Base-by-base conservation (phyloP, 352 stramenopile genomes). In the Aphanomyces euteiches region DNA sequence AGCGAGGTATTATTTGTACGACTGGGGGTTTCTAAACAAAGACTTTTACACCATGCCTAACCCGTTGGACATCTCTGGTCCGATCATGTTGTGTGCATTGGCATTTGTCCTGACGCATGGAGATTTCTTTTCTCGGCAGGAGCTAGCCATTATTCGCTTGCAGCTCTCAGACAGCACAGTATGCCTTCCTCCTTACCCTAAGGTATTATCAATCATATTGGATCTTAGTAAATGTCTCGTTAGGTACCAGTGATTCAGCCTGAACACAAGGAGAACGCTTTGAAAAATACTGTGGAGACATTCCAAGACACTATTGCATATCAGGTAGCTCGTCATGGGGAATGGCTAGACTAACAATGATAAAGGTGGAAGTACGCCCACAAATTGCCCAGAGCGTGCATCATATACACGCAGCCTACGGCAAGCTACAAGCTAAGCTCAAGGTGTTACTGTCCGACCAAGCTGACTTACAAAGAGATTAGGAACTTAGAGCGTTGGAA, bases 1-100 rank as follows among this genome's bases (percentile, higher is more conserved):
- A 13, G 76, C 79, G 48, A 75, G 75, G 12, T 80, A 80, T 71
- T 89, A 90, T 36, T 66, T 92, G 7, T 85, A 88, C 67, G 74
- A 88, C 10, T 90, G 83, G 83, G 81, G 83, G 2, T 92, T 90
- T 60, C 76, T 85, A 0, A 87, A 73, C 48, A 41, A 41, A 13
- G 13, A 67, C 0, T 86, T 92, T 58, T 92, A 86, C 53, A 28
- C 43, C 1, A 38, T 36, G 40, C 19, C 41, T 10, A 38, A 19
- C 43, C 39, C 59, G 15, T 6, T 56, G 41, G 43, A 21, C 5
- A 12, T 67, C 15, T 13, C 59, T 10, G 59, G 59, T 13, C n/a
- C 59, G 12, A 37, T 67, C 12, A 37, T 67, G 13, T 38, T 67
- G 43, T 19, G 19, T 15, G 59, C 59, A 15, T 15, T 67, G 7